Conservation (phyloP, 2,329 filamentous ascomycete genomes). For the Chrysoporthe cubensis region DNA sequence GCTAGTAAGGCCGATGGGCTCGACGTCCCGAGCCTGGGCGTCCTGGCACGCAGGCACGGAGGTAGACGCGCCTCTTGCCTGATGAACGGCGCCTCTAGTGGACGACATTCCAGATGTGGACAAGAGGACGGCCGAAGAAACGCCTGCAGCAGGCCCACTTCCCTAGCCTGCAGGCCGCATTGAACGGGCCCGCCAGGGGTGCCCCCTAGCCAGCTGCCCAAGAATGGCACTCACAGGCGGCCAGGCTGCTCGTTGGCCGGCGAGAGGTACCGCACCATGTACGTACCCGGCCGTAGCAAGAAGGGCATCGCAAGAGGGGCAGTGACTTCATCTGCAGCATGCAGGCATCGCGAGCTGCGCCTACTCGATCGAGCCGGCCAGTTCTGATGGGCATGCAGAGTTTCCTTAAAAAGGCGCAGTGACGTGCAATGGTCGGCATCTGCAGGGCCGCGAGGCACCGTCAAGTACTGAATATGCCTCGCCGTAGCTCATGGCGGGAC, state of each 20-base stretch:
- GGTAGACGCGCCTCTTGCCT: constrained; percentile 15
- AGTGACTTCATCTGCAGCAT: constrained; percentile 11
- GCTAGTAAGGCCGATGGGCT: neutral
- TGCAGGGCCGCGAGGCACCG: neutral
- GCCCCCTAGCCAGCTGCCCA: constrained; percentile 12
- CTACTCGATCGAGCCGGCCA: constrained; percentile 10
- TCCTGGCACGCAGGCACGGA: constrained; percentile 7
- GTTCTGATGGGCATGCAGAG: neutral
- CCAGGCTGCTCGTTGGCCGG: constrained; percentile 21
- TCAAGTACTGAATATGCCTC: neutral
- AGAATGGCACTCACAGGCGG: constrained; percentile 15
- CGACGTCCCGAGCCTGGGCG: constrained; percentile 10
- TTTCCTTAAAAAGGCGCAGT: neutral
- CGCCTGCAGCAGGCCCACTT: constrained; percentile 27
- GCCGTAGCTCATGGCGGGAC: neutral
- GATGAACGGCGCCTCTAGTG: constrained; percentile 15
- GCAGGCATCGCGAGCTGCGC: constrained; percentile 13
- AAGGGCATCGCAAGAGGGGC: neutral
- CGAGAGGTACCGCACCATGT: neutral
- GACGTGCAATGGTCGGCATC: constrained; percentile 9
- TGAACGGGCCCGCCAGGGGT: constrained; percentile 22
- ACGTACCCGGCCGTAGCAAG: no score
- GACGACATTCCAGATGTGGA: constrained; percentile 24
- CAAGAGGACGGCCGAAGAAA: constrained; percentile 22
- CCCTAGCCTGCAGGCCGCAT: constrained; percentile 28